A percentile compares a stretch with the other conserved stretches of the same genome.
These are phyloP conservation scores for Penicillium glabrum DNA, from an alignment of 2,329 filamentous ascomycete genomes.

Conservation along the genomic window DNA sequence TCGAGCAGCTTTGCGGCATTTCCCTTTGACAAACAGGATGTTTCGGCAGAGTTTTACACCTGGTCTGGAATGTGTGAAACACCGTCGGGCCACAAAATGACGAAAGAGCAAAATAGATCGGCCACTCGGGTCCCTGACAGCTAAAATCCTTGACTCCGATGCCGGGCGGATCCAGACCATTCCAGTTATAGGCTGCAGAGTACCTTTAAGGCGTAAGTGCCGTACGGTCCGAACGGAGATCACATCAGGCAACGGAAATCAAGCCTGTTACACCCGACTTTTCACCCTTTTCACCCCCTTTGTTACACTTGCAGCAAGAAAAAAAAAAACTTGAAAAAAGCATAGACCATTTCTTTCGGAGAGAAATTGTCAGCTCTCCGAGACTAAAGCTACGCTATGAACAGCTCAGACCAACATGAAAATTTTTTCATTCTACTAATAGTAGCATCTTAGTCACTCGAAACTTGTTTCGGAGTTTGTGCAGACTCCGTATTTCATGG, in stretches of 20 bases:
- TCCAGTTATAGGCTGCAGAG: background rate
- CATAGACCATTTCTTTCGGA: background rate
- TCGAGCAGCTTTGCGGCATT: background rate
- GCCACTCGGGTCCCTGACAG: background rate
- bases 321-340: background rate
- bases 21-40: background rate
- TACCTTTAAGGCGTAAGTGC: background rate
- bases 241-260: conserved; percentile 18
- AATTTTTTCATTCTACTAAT: background rate
- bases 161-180: background rate
- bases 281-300: conserved; percentile 4
- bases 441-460: background rate
- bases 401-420: background rate
- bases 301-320: background rate
- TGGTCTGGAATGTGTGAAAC: background rate
- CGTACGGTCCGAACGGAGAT: conserved; percentile 23
- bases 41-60: background rate
- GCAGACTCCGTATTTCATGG: background rate
- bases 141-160: background rate
- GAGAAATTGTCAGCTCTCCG: background rate
- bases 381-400: background rate
- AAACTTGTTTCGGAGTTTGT: background rate
- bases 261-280: conserved; percentile 1
- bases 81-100: conserved; percentile 3
- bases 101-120: conserved; percentile 2